phyloP scores from a whole-genome alignment of 805 yeast genomes.

The Nakazawaea populi region DNA sequence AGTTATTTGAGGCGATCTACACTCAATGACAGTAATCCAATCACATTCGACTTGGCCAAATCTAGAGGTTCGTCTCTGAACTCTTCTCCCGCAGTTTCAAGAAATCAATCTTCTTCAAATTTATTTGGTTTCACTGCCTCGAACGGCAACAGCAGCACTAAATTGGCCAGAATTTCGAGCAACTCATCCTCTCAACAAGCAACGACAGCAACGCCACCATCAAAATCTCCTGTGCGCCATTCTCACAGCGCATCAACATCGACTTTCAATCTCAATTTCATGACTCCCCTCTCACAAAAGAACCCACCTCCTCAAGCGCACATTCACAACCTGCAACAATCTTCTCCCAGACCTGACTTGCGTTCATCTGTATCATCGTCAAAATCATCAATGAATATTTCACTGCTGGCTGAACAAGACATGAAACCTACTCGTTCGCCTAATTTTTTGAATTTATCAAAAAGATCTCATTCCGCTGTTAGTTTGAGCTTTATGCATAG shows the following conservation, averaged over 20 bases:
- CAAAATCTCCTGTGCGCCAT: constrained; percentile 4
- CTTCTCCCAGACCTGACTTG: not conserved
- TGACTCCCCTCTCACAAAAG: constrained; percentile 6
- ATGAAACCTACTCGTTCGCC: constrained; percentile 1
- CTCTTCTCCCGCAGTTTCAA: constrained; percentile 35
- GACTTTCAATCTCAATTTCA: constrained; percentile 7
- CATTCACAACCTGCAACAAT: not conserved
- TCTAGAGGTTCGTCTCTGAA: constrained; percentile 25
- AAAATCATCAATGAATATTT: not conserved
- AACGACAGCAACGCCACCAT: not conserved
- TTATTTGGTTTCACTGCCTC: constrained; percentile 11
- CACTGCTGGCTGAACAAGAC: not conserved
- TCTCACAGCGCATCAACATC: not conserved
- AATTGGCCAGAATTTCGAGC: constrained; percentile 4
- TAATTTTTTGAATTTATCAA: constrained; percentile 3
- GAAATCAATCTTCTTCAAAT: constrained; percentile 31
- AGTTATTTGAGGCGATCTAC: constrained; percentile 12
- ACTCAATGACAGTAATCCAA: constrained; percentile 13
- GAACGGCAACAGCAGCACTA: constrained; percentile 4
- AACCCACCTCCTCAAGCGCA: constrained; percentile 7
- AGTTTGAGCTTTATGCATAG: constrained; percentile 28
- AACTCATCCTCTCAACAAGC: constrained; percentile 2
- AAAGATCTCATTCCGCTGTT: constrained; percentile 9
- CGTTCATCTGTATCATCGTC: not conserved
- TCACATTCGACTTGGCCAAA: constrained; percentile 21